Base-by-base conservation (phyloP, 2,329 filamentous ascomycete species). In the Fragosphaeria purpurea region DNA sequence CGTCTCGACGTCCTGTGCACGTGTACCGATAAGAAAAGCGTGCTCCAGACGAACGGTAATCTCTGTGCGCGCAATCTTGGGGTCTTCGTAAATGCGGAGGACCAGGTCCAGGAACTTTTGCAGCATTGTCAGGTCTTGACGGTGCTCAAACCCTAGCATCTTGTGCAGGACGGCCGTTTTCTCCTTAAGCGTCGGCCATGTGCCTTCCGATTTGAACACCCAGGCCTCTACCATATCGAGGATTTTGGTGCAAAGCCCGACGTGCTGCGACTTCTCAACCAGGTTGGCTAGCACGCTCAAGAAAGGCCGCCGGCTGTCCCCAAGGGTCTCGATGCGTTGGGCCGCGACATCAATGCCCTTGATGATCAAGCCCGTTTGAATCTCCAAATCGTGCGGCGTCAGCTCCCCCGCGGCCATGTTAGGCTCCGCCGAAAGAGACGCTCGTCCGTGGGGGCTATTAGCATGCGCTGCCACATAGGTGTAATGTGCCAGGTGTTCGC, bases 81-180 rank as follows among this genome's bases (percentile, higher is more conserved):
- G 88, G 61, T 98, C 93, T 62, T 98, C 94, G 64, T 99, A 99
- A 53, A 99, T 96, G 46, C 90, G 83, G 59, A 98, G 95, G 32
- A 99, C 93, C 32, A 99, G 80, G 57, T 97, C 87, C 52, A 98
- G 74, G 70, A 97, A 99, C 63, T 91, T 91, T 58, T 85, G 89
- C 51, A 98, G 75, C 70, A 98, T 83, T 0, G 85, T 88, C 35
- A 83, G 80, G 62, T 97, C 91, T 33, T 77, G 70, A 40, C 93
- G 80, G 51, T 87, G 82, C 67, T 99, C 93, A 59, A 98, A 98
- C 0, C 90, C 83, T 12, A 97, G 72, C 93, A 99, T 99, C 70
- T 98, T 99, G 61, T 95, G 90, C n/a, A 99, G 71, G 1, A 99
- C 93, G 1, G 94, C 94, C 0, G 91, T 97, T 72, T 98, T 98